Evolutionary conservation across 2,329 filamentous ascomycete species (phyloP), one percentile per base, ranked within the genome.

Genomic region (Fusarium phyllophilum): DNA sequence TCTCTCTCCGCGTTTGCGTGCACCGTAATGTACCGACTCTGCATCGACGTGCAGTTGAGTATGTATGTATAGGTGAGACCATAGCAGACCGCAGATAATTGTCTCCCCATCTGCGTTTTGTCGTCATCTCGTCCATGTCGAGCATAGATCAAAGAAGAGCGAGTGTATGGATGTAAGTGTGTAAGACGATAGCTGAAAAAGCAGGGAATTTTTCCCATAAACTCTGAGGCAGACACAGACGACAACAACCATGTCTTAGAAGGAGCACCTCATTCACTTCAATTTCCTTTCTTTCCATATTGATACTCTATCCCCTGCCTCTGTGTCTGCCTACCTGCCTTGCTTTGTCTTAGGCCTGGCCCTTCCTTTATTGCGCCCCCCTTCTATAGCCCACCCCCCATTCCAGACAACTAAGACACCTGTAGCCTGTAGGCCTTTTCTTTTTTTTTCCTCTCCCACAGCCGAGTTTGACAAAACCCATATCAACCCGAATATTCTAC

Each of bases 401-500:
- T 78, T 78, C 72, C 70, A 75, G 62, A 68, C 72, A 62, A 55
- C 49, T 67, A 65, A 67, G 65, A 67, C 65, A 67, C 65, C 51
- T 54, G 55, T 29, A 58, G 54, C 55, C 55, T 58, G 66, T 68
- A 71, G 51, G 54, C 55, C 57, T 73, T 68, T 72, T 68, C 68
- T 68, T 70, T 74, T 75, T 75, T 73, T 73, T 66, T 78, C n/a
- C 46, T 72, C 75, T 77, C 76, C 75, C 77, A 78, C 77, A 78
- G 75, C 76, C 76, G 76, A 77, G 59, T 77, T 75, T 78, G 75
- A 72, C 75, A 77, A 78, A 78, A 49, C 61, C 73, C 73, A 75
- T 78, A 77, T 78, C 76, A 78, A 77, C 75, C 75, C 74, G 70
- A 77, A 74, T 77, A 75, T 67, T 67, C 72, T 78, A 54, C 66